Conservation (phyloP, 495 filamentous ascomycete genomes). For the Penicillium taxi region DNA sequence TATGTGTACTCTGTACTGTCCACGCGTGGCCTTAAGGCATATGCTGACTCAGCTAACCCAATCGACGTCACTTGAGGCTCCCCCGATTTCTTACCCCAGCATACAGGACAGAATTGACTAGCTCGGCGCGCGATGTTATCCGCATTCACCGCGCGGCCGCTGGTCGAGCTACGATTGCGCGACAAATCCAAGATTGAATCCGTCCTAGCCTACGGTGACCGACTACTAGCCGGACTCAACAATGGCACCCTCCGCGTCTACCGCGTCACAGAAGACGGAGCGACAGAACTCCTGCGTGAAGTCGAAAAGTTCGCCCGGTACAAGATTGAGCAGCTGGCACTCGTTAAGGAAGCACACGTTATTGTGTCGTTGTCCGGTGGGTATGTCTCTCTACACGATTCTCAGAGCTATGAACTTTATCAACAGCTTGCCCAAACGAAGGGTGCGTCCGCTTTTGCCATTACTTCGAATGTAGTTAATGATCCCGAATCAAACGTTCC, state of each 20-base stretch:
- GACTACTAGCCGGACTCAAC: slow-evolving; percentile 82
- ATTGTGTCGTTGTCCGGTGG: slow-evolving; percentile 85
- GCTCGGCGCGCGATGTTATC: slow-evolving; percentile 64
- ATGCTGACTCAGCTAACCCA: slow-evolving; percentile 11
- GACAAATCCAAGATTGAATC: slow-evolving; percentile 96
- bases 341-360: slow-evolving; percentile 88
- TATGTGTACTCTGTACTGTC: too few relatives aligned
- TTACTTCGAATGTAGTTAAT: slow-evolving; percentile 89
- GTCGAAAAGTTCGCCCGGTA: slow-evolving; percentile 86
- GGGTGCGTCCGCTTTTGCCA: slow-evolving; percentile 81
- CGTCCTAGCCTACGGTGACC: slow-evolving; percentile 84
- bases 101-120: slow-evolving; percentile 2
- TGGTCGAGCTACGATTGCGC: slow-evolving; percentile 89
- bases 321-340: slow-evolving; percentile 83
- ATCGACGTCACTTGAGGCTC: slow-evolving; percentile 15
- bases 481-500: slow-evolving; percentile 79
- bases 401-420: slow-evolving; percentile 71
- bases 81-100: slow-evolving; percentile 3
- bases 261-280: slow-evolving; percentile 63
- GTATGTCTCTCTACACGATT: slow-evolving; percentile 79
- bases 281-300: slow-evolving; percentile 81
- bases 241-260: slow-evolving; percentile 86
- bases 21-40: neutral
- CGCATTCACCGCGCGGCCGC: slow-evolving; percentile 90
- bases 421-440: slow-evolving; percentile 76